Percentiles rank a stretch among this genome's conserved stretches.
Evolutionary conservation across 345 rosid species (phyloP).

Genomic region (Gossypium bickii): DNA sequence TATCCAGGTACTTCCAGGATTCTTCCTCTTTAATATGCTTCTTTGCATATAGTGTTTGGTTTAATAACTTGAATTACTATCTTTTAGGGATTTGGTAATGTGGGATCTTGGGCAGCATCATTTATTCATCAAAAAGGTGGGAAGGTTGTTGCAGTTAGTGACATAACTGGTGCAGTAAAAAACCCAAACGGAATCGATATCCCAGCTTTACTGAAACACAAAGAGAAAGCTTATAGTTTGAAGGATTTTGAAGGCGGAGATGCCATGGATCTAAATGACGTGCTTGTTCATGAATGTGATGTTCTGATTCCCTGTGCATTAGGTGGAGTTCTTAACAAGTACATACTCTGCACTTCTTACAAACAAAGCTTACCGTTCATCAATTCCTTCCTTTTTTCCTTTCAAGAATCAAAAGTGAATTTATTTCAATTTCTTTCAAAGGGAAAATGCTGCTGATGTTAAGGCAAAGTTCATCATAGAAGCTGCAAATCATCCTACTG

Average conservation of each 20-base stretch:
- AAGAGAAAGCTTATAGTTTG: constrained; percentile 38
- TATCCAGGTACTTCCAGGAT: constrained; percentile 13
- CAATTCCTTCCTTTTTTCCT: neutral
- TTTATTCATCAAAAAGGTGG: constrained; percentile 63
- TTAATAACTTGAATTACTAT: neutral
- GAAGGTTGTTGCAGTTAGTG: constrained; percentile 58
- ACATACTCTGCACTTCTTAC: neutral
- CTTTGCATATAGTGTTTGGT: neutral
- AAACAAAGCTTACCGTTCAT: neutral
- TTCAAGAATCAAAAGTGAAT: neutral
- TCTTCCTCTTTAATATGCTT: neutral
- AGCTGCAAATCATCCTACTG: constrained; percentile 97
- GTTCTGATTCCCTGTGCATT: constrained; percentile 9
- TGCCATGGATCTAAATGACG: constrained; percentile 39
- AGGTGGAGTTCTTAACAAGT: constrained; percentile 35
- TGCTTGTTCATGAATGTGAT: constrained; percentile 41
- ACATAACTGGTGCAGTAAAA: constrained; percentile 55
- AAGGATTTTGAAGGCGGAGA: constrained; percentile 49
- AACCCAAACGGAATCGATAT: constrained; percentile 51
- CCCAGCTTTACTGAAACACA: constrained; percentile 40
- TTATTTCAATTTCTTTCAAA: constrained; percentile 19
- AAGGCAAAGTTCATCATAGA: constrained; percentile 92
- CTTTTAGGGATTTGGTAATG: constrained; percentile 62
- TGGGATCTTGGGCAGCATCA: constrained; percentile 64
- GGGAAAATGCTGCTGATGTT: constrained; percentile 87